A percentile compares a stretch with the other conserved stretches of the same genome.
phyloP scores from a whole-genome alignment of 768 basidiomycete species.

The Cystobasidium onofrii region DNA sequence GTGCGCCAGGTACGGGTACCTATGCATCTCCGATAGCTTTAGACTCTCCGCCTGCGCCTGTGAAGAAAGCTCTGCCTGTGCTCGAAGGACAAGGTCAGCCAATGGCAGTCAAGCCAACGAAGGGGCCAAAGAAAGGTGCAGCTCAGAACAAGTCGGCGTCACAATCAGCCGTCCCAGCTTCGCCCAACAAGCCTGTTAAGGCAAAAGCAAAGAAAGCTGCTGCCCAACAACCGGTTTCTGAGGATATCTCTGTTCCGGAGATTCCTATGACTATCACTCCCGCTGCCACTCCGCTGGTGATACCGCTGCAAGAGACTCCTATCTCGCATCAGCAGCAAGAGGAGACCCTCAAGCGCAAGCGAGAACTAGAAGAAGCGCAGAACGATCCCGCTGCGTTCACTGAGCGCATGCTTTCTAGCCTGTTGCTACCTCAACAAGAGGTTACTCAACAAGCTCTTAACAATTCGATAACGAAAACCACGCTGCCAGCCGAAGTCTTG shows the following conservation, averaged over 20 bases:
- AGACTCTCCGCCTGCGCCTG: constrained; percentile 26
- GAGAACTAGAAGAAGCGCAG: constrained; percentile 39
- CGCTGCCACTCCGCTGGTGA: not conserved
- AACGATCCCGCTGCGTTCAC: constrained; percentile 37
- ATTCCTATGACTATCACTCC: not conserved
- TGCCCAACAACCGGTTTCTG: not conserved
- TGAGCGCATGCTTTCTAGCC: constrained; percentile 32
- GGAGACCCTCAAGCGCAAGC: constrained; percentile 36
- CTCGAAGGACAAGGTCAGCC: not conserved
- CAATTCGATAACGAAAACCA: not conserved
- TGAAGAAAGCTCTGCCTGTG: constrained; percentile 1
- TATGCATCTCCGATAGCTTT: constrained; percentile 28
- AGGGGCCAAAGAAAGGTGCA: not conserved
- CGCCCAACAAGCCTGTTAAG: not conserved
- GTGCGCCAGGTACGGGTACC: not conserved
- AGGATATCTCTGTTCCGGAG: not conserved
- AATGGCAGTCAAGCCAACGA: not conserved
- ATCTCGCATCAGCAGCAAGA: constrained; percentile 17
- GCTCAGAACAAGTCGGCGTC: not conserved
- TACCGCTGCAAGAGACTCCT: not conserved
- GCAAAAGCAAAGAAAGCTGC: constrained; percentile 4
- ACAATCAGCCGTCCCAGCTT: not conserved
- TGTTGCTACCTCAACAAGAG: not conserved
- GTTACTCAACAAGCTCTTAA: not conserved
- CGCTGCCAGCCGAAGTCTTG: not conserved